A percentile compares a stretch with the other conserved stretches of the same genome.
phyloP scores from a whole-genome alignment of 2,329 filamentous ascomycete species.

The Chrysosporium queenslandicum region DNA sequence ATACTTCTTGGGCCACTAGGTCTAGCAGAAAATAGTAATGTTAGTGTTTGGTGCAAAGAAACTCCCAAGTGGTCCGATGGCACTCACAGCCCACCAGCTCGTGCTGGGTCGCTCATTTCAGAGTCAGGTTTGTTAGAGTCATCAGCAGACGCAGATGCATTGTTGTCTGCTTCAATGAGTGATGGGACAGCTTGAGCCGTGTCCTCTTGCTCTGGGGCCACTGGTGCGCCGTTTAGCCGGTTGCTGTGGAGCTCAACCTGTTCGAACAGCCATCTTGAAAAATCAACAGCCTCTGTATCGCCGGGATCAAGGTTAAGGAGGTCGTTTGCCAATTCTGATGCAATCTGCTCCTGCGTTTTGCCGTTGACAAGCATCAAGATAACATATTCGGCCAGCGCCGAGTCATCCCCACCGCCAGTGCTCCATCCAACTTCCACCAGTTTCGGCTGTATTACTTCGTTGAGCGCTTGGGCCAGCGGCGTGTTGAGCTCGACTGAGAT shows the following conservation, averaged over 20 bases:
- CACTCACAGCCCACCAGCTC: slow-evolving; percentile 34
- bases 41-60: slow-evolving; percentile 33
- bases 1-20: slow-evolving; percentile 93
- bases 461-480: slow-evolving; percentile 74
- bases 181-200: slow-evolving; percentile 27
- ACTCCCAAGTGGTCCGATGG: background rate
- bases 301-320: slow-evolving; percentile 72
- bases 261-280: slow-evolving; percentile 87
- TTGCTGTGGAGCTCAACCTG: slow-evolving; percentile 61
- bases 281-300: slow-evolving; percentile 70
- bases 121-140: slow-evolving; percentile 46
- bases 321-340: slow-evolving; percentile 76
- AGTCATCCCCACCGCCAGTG: slow-evolving; percentile 66
- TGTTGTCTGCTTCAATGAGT: slow-evolving; percentile 29
- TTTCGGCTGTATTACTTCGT: slow-evolving; percentile 75
- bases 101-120: slow-evolving; percentile 56
- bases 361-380: slow-evolving; percentile 95
- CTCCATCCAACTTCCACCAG: slow-evolving; percentile 89
- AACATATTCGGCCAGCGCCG: slow-evolving; percentile 87
- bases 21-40: slow-evolving; percentile 39
- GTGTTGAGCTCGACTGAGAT: slow-evolving; percentile 67
- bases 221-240: slow-evolving; percentile 47
- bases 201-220: slow-evolving; percentile 22
- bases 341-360: slow-evolving; percentile 83
- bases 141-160: background rate